Percentiles rank a stretch among this genome's conserved stretches.
These are phyloP conservation scores for Coffea canephora DNA, from an alignment of 257 asterid species.

Conservation along the genomic window DNA sequence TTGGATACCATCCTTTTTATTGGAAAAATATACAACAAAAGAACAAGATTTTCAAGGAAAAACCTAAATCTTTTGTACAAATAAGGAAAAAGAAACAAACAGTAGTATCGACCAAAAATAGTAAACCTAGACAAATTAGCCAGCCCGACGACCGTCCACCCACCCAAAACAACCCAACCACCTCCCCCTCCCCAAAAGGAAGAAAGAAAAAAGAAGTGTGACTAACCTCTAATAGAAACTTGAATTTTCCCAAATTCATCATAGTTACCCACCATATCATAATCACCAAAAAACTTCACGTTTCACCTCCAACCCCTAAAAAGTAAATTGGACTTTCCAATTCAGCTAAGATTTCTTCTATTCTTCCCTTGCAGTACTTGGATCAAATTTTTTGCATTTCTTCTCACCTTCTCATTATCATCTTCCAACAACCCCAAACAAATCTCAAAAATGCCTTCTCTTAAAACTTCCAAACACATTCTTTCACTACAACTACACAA, in stretches of 20 bases:
- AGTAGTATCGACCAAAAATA: not conserved
- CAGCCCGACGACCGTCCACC: too few species aligned
- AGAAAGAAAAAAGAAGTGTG: not conserved
- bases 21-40: slow-evolving; percentile 11
- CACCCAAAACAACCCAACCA: not conserved
- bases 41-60: slow-evolving; percentile 11
- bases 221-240: slow-evolving; percentile 15
- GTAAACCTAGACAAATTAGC: slow-evolving; percentile 3
- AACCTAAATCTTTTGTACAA: slow-evolving; percentile 21
- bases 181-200: too few species aligned
- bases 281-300: slow-evolving; percentile 1
- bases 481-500: slow-evolving; percentile 60
- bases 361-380: slow-evolving; percentile 69
- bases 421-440: slow-evolving; percentile 72
- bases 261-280: not conserved
- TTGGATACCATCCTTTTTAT: slow-evolving; percentile 8
- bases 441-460: slow-evolving; percentile 60
- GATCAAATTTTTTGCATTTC: slow-evolving; percentile 68
- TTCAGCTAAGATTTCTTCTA: slow-evolving; percentile 24
- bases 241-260: slow-evolving; percentile 11
- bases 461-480: slow-evolving; percentile 46
- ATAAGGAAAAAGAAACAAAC: not conserved
- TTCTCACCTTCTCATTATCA: slow-evolving; percentile 82
- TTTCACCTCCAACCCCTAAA: slow-evolving; percentile 1
- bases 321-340: not conserved